These are phyloP conservation scores for Patellifolia procumbens DNA, from an alignment of 179 eudicot genomes.

Conservation along the genomic window DNA sequence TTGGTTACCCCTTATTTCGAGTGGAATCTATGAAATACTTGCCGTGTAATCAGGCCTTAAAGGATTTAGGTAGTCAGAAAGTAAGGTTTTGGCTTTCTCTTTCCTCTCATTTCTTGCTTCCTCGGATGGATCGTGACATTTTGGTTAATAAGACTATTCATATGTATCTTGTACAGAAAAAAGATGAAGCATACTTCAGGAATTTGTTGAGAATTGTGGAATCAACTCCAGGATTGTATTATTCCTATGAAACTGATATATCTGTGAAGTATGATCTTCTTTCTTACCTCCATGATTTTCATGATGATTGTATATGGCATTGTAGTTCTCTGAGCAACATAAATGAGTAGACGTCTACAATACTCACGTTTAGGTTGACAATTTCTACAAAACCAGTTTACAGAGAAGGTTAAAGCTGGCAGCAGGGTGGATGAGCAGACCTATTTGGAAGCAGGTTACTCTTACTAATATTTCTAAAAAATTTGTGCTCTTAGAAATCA, in stretches of 20 bases:
- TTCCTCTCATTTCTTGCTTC: neutral
- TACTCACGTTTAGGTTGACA: slow-evolving; percentile 21
- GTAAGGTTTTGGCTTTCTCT: slow-evolving; percentile 42
- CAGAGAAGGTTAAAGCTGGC: slow-evolving; percentile 73
- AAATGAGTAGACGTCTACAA: slow-evolving; percentile 9
- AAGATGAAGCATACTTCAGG: slow-evolving; percentile 86
- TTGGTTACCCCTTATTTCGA: slow-evolving; percentile 74
- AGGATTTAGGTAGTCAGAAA: slow-evolving; percentile 55
- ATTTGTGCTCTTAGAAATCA: neutral
- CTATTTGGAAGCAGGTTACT: slow-evolving; percentile 94
- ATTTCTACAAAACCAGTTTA: slow-evolving; percentile 47
- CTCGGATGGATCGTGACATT: neutral
- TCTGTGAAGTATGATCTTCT: slow-evolving; percentile 69
- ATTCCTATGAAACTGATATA: slow-evolving; percentile 91
- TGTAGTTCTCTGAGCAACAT: neutral
- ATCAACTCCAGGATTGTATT: slow-evolving; percentile 92
- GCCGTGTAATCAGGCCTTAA: slow-evolving; percentile 64
- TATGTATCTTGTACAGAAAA: slow-evolving; percentile 58
- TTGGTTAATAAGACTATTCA: neutral
- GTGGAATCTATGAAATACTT: slow-evolving; percentile 83
- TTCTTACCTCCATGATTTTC: slow-evolving; percentile 5
- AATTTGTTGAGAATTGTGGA: slow-evolving; percentile 77
- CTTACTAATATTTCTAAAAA: neutral
- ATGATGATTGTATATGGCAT: neutral
- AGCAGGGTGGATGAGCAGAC: slow-evolving; percentile 76